A percentile compares a stretch with the other conserved stretches of the same genome.
These are phyloP conservation scores for Parachaetomium inaequale DNA, from an alignment of 495 filamentous ascomycete genomes.

Conservation along the genomic window DNA sequence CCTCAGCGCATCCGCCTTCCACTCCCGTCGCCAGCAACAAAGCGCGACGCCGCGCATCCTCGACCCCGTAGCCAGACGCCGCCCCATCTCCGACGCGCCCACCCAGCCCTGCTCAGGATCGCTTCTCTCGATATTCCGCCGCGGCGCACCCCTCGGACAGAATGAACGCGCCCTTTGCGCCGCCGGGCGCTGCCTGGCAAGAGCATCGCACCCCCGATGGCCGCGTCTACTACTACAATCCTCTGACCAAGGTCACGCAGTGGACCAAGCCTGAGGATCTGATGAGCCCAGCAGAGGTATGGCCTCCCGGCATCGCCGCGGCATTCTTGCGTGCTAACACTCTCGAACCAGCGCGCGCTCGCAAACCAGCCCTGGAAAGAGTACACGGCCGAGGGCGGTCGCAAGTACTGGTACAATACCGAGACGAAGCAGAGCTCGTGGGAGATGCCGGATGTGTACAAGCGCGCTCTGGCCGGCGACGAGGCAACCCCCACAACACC, in stretches of 20 bases:
- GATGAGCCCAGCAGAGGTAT: conserved; percentile 83
- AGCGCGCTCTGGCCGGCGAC: conserved; percentile 57
- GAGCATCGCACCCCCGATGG: conserved; percentile 82
- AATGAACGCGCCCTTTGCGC: conserved; percentile 47
- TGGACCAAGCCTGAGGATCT: conserved; percentile 91
- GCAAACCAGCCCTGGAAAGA: conserved; percentile 89
- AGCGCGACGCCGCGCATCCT: conserved; percentile 3
- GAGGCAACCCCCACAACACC: conserved; percentile 48
- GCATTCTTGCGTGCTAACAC: neutral
- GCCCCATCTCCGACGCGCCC: neutral
- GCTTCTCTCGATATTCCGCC: neutral
- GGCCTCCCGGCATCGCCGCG: conserved; percentile 19
- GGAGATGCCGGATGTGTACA: conserved; percentile 88
- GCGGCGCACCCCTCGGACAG: conserved; percentile 49
- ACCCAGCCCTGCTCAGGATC: neutral
- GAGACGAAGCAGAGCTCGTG: conserved; percentile 90
- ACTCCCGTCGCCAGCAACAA: neutral
- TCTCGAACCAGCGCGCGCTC: conserved; percentile 62
- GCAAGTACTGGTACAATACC: conserved; percentile 91
- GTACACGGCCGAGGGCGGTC: conserved; percentile 77
- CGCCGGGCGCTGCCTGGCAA: conserved; percentile 63
- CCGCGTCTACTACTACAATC: conserved; percentile 90
- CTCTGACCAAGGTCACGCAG: conserved; percentile 79
- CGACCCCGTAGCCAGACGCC: neutral
- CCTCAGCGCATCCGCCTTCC: neutral